Evolutionary conservation across 1,284 basidiomycete genomes (phyloP), one percentile per base, ranked within the genome.

Genomic region (Microbotryum scabiosae): DNA sequence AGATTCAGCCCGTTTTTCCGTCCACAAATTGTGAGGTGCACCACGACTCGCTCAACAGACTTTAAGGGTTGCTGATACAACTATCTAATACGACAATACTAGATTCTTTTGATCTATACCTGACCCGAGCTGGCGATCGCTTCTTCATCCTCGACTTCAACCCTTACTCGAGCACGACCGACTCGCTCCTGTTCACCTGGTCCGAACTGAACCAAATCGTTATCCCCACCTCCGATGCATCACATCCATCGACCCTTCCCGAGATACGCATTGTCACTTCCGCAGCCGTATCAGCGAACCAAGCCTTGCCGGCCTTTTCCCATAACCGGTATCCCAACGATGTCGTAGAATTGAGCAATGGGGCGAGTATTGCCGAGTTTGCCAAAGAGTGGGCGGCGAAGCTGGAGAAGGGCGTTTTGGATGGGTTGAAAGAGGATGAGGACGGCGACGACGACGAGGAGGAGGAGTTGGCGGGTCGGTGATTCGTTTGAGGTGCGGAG

Each of bases 241-340:
- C 46, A 21, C 23, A 25, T 3, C 54, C 50, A 41, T 51, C 49
- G 28, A 50, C 28, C n/a, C 69, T 76, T 6, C 85, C 84, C 0
- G 76, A 81, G 52, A 75, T 92, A 26, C 81, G 81, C 25, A 81
- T 86, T n/a, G 84, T 93, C 56, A 84, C 87, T 70, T 87, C 85
- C 0, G 79, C 60, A 16, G 32, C 79, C 1, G 75, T 80, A 18
- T 87, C 90, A 3, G 85, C 82, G 0, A 80, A 76, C 36, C 78
- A 80, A 56, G 87, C 83, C 65, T 82, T 83, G 3, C 89, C 91
- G 2, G 79, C 82, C 1, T 81, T 90, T 71, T 85, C 87, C 66
- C 85, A 88, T 70, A 97, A 96, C 73, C 94, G 94, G 87, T 80
- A 94, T 20, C 94, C 93, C 3, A 80, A 88, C 46, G 93, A 97